These are phyloP conservation scores for Vigna unguiculata DNA, from an alignment of 306 rosid genomes.

Conservation along the genomic window DNA sequence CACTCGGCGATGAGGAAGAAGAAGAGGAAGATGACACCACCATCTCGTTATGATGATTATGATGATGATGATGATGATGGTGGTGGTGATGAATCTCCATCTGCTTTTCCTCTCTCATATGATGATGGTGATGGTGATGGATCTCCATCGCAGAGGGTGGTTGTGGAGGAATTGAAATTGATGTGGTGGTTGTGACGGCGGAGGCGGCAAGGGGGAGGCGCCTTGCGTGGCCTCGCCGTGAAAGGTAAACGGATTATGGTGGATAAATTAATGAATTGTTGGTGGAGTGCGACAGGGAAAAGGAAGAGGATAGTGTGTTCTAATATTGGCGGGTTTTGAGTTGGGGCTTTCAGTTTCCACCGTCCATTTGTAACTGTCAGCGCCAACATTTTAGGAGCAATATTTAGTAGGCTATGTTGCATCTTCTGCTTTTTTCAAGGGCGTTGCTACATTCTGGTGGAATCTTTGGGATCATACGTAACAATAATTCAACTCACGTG, in stretches of 20 bases:
- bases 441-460: not conserved
- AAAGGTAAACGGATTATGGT: not conserved
- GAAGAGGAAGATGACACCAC: not conserved
- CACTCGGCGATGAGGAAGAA: constrained; percentile 27
- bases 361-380: constrained; percentile 64
- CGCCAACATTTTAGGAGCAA: constrained; percentile 49
- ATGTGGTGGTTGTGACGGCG: constrained; percentile 16
- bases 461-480: not conserved
- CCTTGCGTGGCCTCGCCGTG: constrained; percentile 42
- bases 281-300: not conserved
- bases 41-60: not conserved
- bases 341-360: constrained; percentile 37
- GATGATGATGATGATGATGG: too few species aligned
- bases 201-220: constrained; percentile 46
- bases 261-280: not conserved
- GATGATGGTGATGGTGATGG: not conserved
- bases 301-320: constrained; percentile 28
- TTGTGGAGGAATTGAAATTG: not conserved
- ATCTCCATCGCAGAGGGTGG: not conserved
- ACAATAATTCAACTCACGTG: too few species aligned
- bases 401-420: constrained; percentile 39
- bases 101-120: constrained; percentile 13
- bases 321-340: constrained; percentile 42
- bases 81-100: not conserved
- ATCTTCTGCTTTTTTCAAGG: not conserved